phyloP scores from a whole-genome alignment of 2,329 filamentous ascomycete species.

The Dactylellina sp. region DNA sequence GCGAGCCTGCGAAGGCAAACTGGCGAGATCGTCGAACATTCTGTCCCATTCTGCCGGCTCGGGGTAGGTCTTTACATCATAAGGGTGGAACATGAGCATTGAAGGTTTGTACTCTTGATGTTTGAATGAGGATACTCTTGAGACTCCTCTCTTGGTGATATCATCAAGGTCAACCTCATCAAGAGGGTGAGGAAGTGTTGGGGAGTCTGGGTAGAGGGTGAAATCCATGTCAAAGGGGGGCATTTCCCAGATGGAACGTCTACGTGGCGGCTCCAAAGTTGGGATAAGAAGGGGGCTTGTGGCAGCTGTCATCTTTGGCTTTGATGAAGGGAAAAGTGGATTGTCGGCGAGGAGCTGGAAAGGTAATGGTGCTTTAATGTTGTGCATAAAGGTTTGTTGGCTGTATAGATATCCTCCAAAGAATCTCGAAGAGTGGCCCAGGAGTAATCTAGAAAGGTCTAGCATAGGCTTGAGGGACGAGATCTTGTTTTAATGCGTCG shows the following conservation, averaged over 20 bases:
- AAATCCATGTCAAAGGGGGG: slow-evolving; percentile 25
- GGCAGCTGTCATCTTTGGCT: slow-evolving; percentile 17
- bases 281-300: slow-evolving; percentile 25
- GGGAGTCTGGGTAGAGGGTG: slow-evolving; percentile 38
- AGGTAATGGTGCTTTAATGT: slow-evolving; percentile 23
- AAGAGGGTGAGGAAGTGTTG: slow-evolving; percentile 24
- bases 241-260: slow-evolving; percentile 33
- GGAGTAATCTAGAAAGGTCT: too few species aligned
- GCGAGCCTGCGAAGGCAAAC: slow-evolving; percentile 12
- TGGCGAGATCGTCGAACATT: slow-evolving; percentile 45
- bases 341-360: background rate
- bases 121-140: slow-evolving; percentile 36
- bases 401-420: background rate
- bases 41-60: slow-evolving; percentile 42
- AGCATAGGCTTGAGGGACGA: too few species aligned
- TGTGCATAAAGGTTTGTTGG: slow-evolving; percentile 25
- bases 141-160: slow-evolving; percentile 41
- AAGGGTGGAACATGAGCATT: slow-evolving; percentile 42
- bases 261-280: slow-evolving; percentile 23
- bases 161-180: slow-evolving; percentile 46
- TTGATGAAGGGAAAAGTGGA: slow-evolving; percentile 5
- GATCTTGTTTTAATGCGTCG: too few species aligned
- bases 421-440: background rate
- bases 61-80: slow-evolving; percentile 35
- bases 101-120: slow-evolving; percentile 42